phyloP scores from a whole-genome alignment of 495 filamentous ascomycete species.

The Talaromyces proteolyticus region DNA sequence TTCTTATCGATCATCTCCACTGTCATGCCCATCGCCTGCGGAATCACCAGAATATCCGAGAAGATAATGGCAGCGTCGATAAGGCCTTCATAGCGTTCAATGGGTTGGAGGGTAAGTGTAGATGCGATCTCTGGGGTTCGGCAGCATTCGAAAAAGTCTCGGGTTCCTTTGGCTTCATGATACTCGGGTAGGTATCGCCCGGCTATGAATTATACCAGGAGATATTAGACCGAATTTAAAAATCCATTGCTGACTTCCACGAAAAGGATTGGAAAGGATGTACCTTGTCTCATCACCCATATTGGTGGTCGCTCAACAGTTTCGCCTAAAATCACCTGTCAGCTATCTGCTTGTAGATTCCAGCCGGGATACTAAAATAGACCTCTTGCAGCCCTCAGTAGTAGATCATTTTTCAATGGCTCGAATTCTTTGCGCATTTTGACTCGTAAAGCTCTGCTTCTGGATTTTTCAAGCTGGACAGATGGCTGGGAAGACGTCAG shows the following conservation, averaged over 20 bases:
- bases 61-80: constrained; percentile 99
- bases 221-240: constrained; percentile 1
- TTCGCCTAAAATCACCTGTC: constrained; percentile 54
- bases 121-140: constrained; percentile 88
- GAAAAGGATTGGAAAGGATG: constrained; percentile 2
- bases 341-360: constrained; percentile 9
- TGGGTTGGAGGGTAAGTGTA: constrained; percentile 84
- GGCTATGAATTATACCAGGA: constrained; percentile 36
- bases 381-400: constrained; percentile 87
- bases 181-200: constrained; percentile 98
- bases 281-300: constrained; percentile 99
- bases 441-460: background rate
- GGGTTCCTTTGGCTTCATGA: constrained; percentile 80
- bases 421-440: constrained; percentile 63
- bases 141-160: constrained; percentile 97
- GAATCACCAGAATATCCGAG: constrained; percentile 96
- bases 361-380: constrained; percentile 4
- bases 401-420: constrained; percentile 82
- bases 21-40: constrained; percentile 93
- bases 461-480: background rate
- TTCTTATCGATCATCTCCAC: constrained; percentile 97
- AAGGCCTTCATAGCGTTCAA: constrained; percentile 83
- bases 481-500: background rate
- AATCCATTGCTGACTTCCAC: constrained; percentile 5
- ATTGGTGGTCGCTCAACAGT: constrained; percentile 86